phyloP scores from a whole-genome alignment of 345 rosid genomes.

The Lepidium didymum region DNA sequence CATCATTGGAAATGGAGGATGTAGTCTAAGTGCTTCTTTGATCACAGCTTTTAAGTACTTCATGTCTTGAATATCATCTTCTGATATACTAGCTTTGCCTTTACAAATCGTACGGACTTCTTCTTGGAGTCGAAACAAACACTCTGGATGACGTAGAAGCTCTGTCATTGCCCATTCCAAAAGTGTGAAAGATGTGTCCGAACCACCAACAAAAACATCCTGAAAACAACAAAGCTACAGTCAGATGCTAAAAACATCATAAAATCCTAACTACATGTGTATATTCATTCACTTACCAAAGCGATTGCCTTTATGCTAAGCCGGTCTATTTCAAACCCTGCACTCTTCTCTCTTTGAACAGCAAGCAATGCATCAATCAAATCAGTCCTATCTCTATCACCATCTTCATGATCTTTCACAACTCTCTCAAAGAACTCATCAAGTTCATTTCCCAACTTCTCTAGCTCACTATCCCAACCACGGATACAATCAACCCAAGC shows the following conservation, averaged over 20 bases:
- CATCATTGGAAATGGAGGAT: conserved; percentile 38
- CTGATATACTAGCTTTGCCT: conserved; percentile 2
- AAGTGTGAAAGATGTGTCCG: conserved; percentile 28
- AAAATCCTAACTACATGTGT: not conserved
- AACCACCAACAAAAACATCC: conserved; percentile 39
- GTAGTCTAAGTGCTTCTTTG: conserved; percentile 35
- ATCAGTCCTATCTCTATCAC: not conserved
- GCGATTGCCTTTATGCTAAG: conserved; percentile 32
- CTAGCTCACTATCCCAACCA: conserved; percentile 15
- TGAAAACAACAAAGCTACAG: not conserved
- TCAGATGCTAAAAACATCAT: not conserved
- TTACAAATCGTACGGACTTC: conserved; percentile 22
- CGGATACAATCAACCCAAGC: conserved; percentile 34
- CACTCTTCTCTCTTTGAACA: conserved; percentile 19
- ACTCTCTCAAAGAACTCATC: conserved; percentile 29
- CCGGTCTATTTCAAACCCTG: conserved; percentile 22
- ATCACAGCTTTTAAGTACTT: conserved; percentile 32
- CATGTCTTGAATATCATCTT: conserved; percentile 27
- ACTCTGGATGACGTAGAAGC: conserved; percentile 31
- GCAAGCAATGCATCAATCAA: conserved; percentile 12
- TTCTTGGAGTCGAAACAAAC: conserved; percentile 30
- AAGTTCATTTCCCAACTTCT: conserved; percentile 20
- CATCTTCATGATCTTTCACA: conserved; percentile 16
- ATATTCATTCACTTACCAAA: conserved; percentile 24
- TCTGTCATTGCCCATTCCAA: conserved; percentile 46